Base-by-base conservation (phyloP, 2,329 filamentous ascomycete genomes). In the Fusarium chaquense region DNA sequence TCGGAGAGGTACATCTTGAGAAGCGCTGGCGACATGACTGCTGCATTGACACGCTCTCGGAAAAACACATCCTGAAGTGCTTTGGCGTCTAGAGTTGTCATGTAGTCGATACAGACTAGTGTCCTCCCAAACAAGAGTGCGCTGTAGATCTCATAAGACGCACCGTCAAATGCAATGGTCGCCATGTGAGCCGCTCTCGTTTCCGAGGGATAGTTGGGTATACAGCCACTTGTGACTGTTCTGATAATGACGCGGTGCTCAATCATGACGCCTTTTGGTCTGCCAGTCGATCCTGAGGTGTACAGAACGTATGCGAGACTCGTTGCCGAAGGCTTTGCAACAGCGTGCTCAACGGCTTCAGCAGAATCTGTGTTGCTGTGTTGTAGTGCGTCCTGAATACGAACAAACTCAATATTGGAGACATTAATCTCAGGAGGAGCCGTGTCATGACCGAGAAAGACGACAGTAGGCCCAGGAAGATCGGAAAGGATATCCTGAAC, bases 251-350 rank as follows among this genome's bases (percentile, higher is more conserved):
- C 46, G 2, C 71, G 70, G 16, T 73, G 71, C 46, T 73, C 67
- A 26, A 73, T 50, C 66, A 85, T 80, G 20, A 85, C 83, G 33
- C 84, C 84, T 73, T 86, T 86, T 3, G 84, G 84, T 30, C 76
- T 75, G 3, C 84, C 84, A 0, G 84, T 86, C 9, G 82, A 85
- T 4, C 84, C 84, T 6, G 84, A 85, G 8, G 84, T 86, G 65
- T 85, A 86, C 70, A 85, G 82, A 61, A 85, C 82, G 26, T 76
- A 75, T 3, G 69, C 69, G 0, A 73, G 66, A 5, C 59, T 68
- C 5, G 47, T 57, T 0, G 62, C 61, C 0, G 53, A 46, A 9
- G 61, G 65, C 2, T 15, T 50, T 4, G 13, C 15, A 8, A 30
- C 20, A 5, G 7, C 8, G 22, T 28, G 1, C 6, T 24, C 0